phyloP scores from a whole-genome alignment of 768 basidiomycete species.

The Boletus tylopilopsis region DNA sequence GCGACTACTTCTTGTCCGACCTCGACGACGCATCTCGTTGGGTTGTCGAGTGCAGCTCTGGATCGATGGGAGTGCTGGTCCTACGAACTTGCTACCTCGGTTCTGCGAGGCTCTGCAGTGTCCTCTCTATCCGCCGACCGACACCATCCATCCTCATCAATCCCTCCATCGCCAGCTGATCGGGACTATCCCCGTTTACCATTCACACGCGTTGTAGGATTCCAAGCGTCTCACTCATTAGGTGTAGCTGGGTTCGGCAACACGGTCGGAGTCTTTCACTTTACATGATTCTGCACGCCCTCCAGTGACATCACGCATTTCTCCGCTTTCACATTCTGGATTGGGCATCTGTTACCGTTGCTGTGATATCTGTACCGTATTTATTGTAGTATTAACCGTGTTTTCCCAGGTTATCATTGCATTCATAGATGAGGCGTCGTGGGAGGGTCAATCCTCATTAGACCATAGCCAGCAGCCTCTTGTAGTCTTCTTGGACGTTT shows the following conservation, averaged over 20 bases:
- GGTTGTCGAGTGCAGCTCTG: constrained; percentile 59
- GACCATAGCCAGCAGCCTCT: constrained; percentile 65
- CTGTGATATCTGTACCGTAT: constrained; percentile 16
- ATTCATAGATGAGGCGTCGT: constrained; percentile 12
- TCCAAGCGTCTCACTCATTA: constrained; percentile 45
- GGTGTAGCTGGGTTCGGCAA: constrained; percentile 77
- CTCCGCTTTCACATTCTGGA: constrained; percentile 1
- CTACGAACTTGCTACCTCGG: constrained; percentile 54
- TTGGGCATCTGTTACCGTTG: constrained; percentile 17
- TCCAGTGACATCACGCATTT: neutral
- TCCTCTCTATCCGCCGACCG: constrained; percentile 39
- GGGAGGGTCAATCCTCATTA: neutral
- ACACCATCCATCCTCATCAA: constrained; percentile 3
- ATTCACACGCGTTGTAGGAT: constrained; percentile 74
- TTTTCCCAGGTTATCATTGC: neutral
- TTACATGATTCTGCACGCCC: constrained; percentile 17
- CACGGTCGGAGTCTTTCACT: constrained; percentile 38
- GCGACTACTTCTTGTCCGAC: constrained; percentile 10
- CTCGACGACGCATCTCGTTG: constrained; percentile 24
- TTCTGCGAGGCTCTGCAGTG: constrained; percentile 49
- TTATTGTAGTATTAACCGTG: constrained; percentile 23
- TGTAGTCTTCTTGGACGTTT: constrained; percentile 80
- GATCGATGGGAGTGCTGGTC: constrained; percentile 86
- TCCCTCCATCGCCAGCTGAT: neutral
- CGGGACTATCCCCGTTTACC: constrained; percentile 54